Conservation (phyloP, 768 basidiomycete species). For the Tylopilus plumbeoviolaceoides region DNA sequence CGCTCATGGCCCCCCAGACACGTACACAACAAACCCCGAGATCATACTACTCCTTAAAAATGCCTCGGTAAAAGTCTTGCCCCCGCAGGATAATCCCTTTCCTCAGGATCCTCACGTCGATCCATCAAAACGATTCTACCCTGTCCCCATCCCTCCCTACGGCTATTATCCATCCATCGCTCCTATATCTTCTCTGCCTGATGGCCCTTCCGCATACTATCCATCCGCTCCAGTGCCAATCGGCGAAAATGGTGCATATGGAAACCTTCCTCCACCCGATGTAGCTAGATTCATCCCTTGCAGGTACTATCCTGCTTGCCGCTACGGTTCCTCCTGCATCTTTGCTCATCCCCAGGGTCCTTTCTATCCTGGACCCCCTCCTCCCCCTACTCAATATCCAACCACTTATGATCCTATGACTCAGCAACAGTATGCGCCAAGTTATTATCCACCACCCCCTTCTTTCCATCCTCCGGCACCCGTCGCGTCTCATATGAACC, state of each 20-base stretch:
- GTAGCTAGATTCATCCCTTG: conserved; percentile 82
- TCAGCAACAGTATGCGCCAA: conserved; percentile 51
- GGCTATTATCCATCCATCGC: conserved; percentile 45
- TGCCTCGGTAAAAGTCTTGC: conserved; percentile 41
- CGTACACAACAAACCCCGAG: conserved; percentile 63
- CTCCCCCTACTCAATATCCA: conserved; percentile 64
- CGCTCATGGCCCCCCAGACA: conserved; percentile 60
- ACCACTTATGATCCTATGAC: conserved; percentile 63
- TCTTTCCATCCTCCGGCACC: conserved; percentile 56
- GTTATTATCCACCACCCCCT: conserved; percentile 58
- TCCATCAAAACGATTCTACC: conserved; percentile 47
- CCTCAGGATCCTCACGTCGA: conserved; percentile 31
- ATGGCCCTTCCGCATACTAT: conserved; percentile 57
- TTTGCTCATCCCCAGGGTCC: conserved; percentile 77
- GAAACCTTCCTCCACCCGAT: conserved; percentile 78
- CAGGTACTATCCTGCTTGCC: conserved; percentile 85
- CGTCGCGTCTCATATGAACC: conserved; percentile 42
- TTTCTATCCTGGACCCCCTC: conserved; percentile 59
- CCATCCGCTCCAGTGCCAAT: conserved; percentile 47
- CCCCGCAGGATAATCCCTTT: conserved; percentile 30
- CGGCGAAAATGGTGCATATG: conserved; percentile 44
- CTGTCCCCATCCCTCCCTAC: conserved; percentile 45
- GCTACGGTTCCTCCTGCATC: conserved; percentile 78
- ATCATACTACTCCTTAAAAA: conserved; percentile 64
- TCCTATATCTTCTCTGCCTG: conserved; percentile 46